Evolutionary conservation across 1,284 basidiomycete genomes (phyloP).

Genomic region (Cystobasidium sp.): DNA sequence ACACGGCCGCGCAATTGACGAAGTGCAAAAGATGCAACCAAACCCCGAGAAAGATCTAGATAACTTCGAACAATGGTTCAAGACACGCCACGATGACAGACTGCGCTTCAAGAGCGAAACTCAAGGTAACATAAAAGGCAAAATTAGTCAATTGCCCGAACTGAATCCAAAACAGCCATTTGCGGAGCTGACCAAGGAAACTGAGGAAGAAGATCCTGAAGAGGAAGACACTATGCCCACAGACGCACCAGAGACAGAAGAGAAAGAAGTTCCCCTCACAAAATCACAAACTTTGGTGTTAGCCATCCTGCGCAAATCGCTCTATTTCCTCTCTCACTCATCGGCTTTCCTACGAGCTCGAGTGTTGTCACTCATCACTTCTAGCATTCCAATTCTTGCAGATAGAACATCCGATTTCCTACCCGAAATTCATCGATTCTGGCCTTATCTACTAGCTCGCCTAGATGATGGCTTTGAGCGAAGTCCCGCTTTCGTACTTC

Average conservation of each 20-base stretch:
- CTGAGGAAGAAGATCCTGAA: slow-evolving; percentile 44
- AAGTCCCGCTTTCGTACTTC: slow-evolving; percentile 76
- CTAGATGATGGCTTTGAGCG: slow-evolving; percentile 57
- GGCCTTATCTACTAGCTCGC: slow-evolving; percentile 85
- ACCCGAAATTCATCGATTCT: slow-evolving; percentile 79
- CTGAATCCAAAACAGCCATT: slow-evolving; percentile 60
- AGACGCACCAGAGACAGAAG: slow-evolving; percentile 39
- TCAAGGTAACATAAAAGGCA: neutral
- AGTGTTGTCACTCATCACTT: slow-evolving; percentile 73
- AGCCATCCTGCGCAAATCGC: slow-evolving; percentile 78
- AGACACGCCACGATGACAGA: neutral
- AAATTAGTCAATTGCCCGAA: slow-evolving; percentile 51
- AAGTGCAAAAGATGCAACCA: slow-evolving; percentile 23
- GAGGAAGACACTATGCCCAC: slow-evolving; percentile 7
- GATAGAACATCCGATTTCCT: slow-evolving; percentile 69
- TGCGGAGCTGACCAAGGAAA: slow-evolving; percentile 45
- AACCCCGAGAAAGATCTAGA: slow-evolving; percentile 29
- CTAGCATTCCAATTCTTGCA: slow-evolving; percentile 71
- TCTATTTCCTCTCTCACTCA: slow-evolving; percentile 86
- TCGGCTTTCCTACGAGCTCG: slow-evolving; percentile 80
- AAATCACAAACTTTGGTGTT: slow-evolving; percentile 74
- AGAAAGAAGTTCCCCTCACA: slow-evolving; percentile 64
- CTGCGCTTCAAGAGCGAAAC: slow-evolving; percentile 18
- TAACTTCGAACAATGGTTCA: slow-evolving; percentile 36
- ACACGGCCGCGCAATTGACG: neutral